Conservation (phyloP, 1,284 basidiomycete species). For the Testicularia cyperi region DNA sequence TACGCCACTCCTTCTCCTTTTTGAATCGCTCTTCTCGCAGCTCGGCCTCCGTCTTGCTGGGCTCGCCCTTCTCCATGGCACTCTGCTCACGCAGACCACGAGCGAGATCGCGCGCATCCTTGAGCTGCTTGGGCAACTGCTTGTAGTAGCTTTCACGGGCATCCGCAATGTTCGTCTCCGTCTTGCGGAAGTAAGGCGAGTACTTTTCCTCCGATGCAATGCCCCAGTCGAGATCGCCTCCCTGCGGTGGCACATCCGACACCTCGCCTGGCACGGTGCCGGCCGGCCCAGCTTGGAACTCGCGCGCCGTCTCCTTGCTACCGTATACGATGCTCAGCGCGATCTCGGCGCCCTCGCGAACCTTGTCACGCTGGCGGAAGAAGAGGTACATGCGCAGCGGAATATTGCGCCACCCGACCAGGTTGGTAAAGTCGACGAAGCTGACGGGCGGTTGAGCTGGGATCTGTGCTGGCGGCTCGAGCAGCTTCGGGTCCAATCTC, state of each 20-base stretch:
- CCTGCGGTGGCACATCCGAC: constrained; percentile 38
- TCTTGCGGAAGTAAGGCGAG: constrained; percentile 68
- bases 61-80: constrained; percentile 76
- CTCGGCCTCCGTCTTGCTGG: constrained; percentile 83
- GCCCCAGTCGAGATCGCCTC: constrained; percentile 75
- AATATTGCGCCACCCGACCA: constrained; percentile 82
- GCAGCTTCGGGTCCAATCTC: constrained; percentile 51
- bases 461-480: constrained; percentile 67
- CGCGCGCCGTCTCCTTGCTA: constrained; percentile 63
- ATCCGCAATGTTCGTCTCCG: constrained; percentile 70
- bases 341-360: constrained; percentile 76
- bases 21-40: constrained; percentile 65
- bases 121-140: constrained; percentile 71
- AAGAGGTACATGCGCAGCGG: constrained; percentile 87
- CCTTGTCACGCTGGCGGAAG: constrained; percentile 84
- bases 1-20: constrained; percentile 82
- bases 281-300: constrained; percentile 63
- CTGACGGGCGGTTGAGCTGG: constrained; percentile 80
- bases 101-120: constrained; percentile 74
- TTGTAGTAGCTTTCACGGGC: constrained; percentile 77
- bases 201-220: constrained; percentile 70
- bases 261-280: constrained; percentile 21
- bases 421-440: constrained; percentile 81
- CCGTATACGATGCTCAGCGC: constrained; percentile 74
- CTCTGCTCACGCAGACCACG: constrained; percentile 78